Conservation (phyloP, 139 green algal species). For the Dunaliella primolecta region DNA sequence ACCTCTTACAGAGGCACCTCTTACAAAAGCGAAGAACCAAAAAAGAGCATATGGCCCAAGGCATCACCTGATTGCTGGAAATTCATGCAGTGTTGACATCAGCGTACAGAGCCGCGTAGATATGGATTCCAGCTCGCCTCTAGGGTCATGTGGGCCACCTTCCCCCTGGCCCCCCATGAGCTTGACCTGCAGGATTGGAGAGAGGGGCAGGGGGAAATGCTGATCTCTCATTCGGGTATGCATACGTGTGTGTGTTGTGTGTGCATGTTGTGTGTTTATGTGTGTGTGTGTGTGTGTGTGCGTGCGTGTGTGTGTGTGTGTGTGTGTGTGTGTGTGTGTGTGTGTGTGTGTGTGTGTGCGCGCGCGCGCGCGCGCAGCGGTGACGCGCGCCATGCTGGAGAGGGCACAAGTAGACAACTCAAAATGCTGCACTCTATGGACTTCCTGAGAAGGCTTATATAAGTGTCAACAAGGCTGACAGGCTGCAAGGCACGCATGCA, state of each 20-base stretch:
- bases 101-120: constrained; percentile 57
- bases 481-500: too few relatives aligned
- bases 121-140: constrained; percentile 50
- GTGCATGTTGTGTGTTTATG: neutral
- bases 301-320: neutral
- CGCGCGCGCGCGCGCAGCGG: neutral
- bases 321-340: neutral
- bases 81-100: constrained; percentile 71
- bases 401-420: too few relatives aligned
- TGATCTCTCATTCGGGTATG: too few relatives aligned
- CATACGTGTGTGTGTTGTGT: too few relatives aligned
- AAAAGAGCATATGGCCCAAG: too few relatives aligned
- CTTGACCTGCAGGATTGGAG: constrained; percentile 3
- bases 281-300: neutral
- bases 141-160: neutral
- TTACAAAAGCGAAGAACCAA: too few relatives aligned
- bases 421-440: too few relatives aligned
- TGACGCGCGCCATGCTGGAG: too few relatives aligned
- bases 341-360: neutral
- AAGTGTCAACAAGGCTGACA: too few relatives aligned
- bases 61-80: constrained; percentile 72
- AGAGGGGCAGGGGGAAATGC: neutral
- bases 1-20: too few relatives aligned
- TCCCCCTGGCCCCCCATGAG: constrained; percentile 33
- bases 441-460: too few relatives aligned